Evolutionary conservation across 2,329 filamentous ascomycete genomes (phyloP), one percentile per base, ranked within the genome.

Genomic region (Microsporum audouinii): DNA sequence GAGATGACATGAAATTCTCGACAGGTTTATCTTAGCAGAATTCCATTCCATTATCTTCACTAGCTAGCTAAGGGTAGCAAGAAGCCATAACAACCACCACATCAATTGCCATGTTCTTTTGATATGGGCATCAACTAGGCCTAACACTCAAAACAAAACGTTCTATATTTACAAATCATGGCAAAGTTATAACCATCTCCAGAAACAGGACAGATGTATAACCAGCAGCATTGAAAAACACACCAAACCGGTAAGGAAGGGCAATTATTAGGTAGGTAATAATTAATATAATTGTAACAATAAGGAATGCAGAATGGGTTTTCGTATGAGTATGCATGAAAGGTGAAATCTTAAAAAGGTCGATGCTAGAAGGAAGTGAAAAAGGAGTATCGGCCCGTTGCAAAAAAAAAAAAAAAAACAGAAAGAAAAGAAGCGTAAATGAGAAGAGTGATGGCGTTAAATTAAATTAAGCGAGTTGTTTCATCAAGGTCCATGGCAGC

Each of bases 401-500:
- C 4, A 51, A 29, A 23, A 29, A 31, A 23, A 36, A n/a, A 12
- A 17, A 55, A 34, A 14, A n/a, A n/a, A 14, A 34, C 27, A n/a
- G 29, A 53, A n/a, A 2, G 14, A 17, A 12, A 31, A 23, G 43
- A 55, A 5, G 45, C 49, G 33, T 55, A 17, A 55, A n/a, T 36
- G 31, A 23, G 27, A 34, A 55, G 14, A 55, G 49, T 23, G 49
- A 10, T n/a, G 49, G n/a, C 33, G n/a, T 55, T 34, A 36, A 31
- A 8, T 57, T 43, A 57, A 41, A 57, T 41, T n/a, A 57, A 57
- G 1, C 55, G 55, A 14, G 33, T 41, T 39, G 55, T 57, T 34
- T 57, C 55, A 14, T 57, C 55, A 17, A 57, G 39, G 39, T 63
- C 59, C 12, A 57, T 57, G 45, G 34, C 56, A 17, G 45, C 47